phyloP scores from a whole-genome alignment of 2,329 filamentous ascomycete species.

The Cladosporium cucumerinum region DNA sequence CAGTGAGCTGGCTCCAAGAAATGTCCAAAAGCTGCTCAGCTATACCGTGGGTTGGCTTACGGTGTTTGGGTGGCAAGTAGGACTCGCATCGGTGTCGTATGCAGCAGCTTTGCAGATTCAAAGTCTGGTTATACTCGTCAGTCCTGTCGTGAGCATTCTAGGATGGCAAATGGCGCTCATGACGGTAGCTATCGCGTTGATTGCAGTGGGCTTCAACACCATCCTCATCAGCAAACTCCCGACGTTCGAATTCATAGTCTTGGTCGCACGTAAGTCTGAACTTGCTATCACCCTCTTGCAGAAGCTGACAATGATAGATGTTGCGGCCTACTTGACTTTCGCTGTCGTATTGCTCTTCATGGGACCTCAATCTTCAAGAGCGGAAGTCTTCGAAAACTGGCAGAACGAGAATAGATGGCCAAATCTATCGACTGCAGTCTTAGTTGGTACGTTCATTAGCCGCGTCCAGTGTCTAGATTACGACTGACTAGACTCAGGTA shows the following conservation, averaged over 20 bases:
- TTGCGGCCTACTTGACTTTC: slow-evolving; percentile 24
- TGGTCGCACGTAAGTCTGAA: background rate
- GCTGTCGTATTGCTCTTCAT: slow-evolving; percentile 24
- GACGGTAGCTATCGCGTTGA: slow-evolving; percentile 7
- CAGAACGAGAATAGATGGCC: slow-evolving; percentile 22
- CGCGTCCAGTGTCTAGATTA: background rate
- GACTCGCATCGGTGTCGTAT: slow-evolving; percentile 12
- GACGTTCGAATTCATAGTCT: slow-evolving; percentile 6
- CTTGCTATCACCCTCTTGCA: background rate
- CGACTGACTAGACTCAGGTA: slow-evolving; percentile 17
- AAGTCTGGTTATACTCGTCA: slow-evolving; percentile 11
- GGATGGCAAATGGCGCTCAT: slow-evolving; percentile 3
- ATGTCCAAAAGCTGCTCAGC: slow-evolving; percentile 13
- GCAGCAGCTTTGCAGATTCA: slow-evolving; percentile 13
- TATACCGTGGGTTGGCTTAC: slow-evolving; percentile 17
- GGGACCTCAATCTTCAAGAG: slow-evolving; percentile 18
- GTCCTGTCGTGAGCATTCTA: background rate
- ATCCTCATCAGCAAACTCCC: slow-evolving; percentile 11
- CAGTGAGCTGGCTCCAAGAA: slow-evolving; percentile 12
- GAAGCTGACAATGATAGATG: slow-evolving; percentile 5
- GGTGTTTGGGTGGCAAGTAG: slow-evolving; percentile 14
- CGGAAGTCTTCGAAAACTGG: slow-evolving; percentile 20
- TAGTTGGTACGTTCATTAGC: slow-evolving; percentile 16
- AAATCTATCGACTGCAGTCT: slow-evolving; percentile 17
- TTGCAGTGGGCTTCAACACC: slow-evolving; percentile 1